Percentiles rank a stretch among this genome's conserved stretches.
phyloP scores from a whole-genome alignment of 2,329 filamentous ascomycete species.

The Pseudohalonectria lignicola region DNA sequence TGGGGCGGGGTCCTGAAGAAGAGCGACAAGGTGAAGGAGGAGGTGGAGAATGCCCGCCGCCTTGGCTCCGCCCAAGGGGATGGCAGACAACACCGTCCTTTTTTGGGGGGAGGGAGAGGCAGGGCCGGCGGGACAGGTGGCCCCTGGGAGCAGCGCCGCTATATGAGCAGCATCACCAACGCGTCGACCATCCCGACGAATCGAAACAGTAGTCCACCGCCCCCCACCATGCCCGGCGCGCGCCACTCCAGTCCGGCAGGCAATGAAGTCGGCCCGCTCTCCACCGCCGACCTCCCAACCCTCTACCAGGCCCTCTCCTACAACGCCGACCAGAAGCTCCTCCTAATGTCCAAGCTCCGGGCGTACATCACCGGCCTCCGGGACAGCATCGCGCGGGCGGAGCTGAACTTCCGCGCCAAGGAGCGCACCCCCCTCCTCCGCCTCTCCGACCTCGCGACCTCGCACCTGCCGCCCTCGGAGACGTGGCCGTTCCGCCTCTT shows the following conservation, averaged over 20 bases:
- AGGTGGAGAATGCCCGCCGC: background rate
- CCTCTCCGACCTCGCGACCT: constrained; percentile 15
- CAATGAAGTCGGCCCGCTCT: background rate
- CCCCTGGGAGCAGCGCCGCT: background rate
- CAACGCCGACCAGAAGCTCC: background rate
- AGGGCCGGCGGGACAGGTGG: too few species aligned
- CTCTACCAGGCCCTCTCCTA: background rate
- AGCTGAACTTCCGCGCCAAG: background rate
- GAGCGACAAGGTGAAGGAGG: constrained; percentile 7
- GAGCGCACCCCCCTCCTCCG: constrained; percentile 8
- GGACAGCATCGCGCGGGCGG: background rate
- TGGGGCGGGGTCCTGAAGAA: constrained; percentile 33
- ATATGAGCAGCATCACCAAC: background rate
- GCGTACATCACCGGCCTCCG: background rate
- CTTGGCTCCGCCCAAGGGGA: too few species aligned
- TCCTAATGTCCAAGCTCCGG: background rate
- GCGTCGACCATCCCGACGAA: background rate
- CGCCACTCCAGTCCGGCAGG: too few species aligned
- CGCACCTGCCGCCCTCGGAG: constrained; percentile 15
- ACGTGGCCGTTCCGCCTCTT: constrained; percentile 14
- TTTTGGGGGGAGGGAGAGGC: too few species aligned
- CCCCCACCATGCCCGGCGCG: background rate
- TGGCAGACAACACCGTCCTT: too few species aligned
- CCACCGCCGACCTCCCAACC: background rate
- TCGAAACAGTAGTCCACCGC: too few species aligned